Percentiles rank a stretch among this genome's conserved stretches.
phyloP scores from a whole-genome alignment of 495 filamentous ascomycete species.

The Aspergillus bridgeri region DNA sequence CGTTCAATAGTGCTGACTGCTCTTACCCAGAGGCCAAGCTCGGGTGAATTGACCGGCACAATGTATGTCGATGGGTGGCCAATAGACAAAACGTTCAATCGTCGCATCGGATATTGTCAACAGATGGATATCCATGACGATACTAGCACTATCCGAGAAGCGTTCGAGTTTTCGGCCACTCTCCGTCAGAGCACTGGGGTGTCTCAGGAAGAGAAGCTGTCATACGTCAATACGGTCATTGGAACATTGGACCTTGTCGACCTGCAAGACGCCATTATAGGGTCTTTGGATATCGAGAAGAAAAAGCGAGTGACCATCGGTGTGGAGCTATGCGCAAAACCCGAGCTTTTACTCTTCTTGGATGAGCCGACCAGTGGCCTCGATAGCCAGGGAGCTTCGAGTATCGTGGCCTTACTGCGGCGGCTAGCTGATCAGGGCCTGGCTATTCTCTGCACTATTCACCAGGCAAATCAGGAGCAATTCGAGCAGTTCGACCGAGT shows the following conservation, averaged over 20 bases:
- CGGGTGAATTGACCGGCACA: constrained; percentile 71
- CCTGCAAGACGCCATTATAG: constrained; percentile 81
- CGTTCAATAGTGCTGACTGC: constrained; percentile 61
- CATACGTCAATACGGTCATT: constrained; percentile 80
- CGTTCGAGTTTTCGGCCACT: constrained; percentile 80
- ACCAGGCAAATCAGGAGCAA: constrained; percentile 70
- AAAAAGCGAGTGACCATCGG: constrained; percentile 72
- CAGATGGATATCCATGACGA: constrained; percentile 87
- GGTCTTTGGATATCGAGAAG: constrained; percentile 62
- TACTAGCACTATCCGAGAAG: constrained; percentile 77
- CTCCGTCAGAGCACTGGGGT: constrained; percentile 70
- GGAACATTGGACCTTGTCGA: constrained; percentile 75
- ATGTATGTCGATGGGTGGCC: constrained; percentile 67
- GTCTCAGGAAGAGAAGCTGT: constrained; percentile 67
- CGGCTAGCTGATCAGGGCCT: constrained; percentile 65
- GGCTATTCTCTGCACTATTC: constrained; percentile 65
- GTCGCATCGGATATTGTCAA: constrained; percentile 78
- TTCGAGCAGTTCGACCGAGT: constrained; percentile 82
- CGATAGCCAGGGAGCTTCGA: constrained; percentile 72
- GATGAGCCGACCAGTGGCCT: constrained; percentile 73
- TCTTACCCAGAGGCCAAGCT: constrained; percentile 68
- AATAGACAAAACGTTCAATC: constrained; percentile 69
- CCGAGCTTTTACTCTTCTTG: constrained; percentile 65
- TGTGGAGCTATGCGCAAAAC: constrained; percentile 76
- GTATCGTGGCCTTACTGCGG: constrained; percentile 65